These are phyloP conservation scores for Mycena floridula DNA, from an alignment of 768 basidiomycete genomes.

Conservation along the genomic window DNA sequence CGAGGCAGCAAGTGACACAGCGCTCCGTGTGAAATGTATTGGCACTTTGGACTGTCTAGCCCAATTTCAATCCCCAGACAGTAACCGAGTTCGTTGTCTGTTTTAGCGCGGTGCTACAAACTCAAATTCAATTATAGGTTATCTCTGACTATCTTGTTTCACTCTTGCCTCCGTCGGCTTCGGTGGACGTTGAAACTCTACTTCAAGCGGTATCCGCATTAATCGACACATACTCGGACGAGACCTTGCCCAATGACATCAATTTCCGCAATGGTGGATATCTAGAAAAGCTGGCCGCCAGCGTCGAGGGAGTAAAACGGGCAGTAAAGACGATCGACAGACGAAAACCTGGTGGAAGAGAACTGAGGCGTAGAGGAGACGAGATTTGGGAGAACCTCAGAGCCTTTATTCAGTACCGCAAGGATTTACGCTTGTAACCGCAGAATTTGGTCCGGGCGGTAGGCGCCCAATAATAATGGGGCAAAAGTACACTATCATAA, in stretches of 20 bases:
- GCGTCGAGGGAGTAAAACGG: slow-evolving; percentile 57
- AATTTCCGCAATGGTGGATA: slow-evolving; percentile 68
- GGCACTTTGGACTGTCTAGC: slow-evolving; percentile 86
- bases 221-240: slow-evolving; percentile 93
- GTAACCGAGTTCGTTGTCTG: slow-evolving; percentile 47
- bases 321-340: slow-evolving; percentile 61
- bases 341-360: slow-evolving; percentile 59
- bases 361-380: slow-evolving; percentile 63
- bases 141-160: slow-evolving; percentile 67
- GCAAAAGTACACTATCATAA: background rate
- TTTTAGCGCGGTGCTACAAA: background rate
- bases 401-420: slow-evolving; percentile 72
- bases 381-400: slow-evolving; percentile 71
- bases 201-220: slow-evolving; percentile 78
- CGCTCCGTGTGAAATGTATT: slow-evolving; percentile 68
- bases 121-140: slow-evolving; percentile 27
- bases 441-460: background rate
- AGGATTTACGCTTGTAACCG: slow-evolving; percentile 38
- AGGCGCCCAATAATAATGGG: background rate
- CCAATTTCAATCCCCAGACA: slow-evolving; percentile 55
- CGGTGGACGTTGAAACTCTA: slow-evolving; percentile 56
- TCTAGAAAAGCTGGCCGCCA: slow-evolving; percentile 46
- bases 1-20: slow-evolving; percentile 45
- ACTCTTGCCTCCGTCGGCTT: slow-evolving; percentile 36
- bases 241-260: slow-evolving; percentile 69